Base-by-base conservation (phyloP, 257 asterid species). In the Apocynum venetum region DNA sequence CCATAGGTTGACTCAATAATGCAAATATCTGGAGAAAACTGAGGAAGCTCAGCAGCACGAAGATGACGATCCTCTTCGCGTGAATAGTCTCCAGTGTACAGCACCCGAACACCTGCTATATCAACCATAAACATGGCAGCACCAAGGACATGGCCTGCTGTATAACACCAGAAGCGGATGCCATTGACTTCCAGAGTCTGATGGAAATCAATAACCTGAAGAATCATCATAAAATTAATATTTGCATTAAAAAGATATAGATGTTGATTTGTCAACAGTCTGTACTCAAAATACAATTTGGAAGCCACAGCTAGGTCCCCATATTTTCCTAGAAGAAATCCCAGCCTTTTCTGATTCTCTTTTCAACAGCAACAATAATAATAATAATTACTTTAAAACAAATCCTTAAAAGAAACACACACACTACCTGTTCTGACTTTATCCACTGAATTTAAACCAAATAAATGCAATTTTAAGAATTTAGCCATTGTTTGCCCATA, bases 51-150 rank as follows among this genome's bases (percentile, higher is more conserved):
- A 48, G 99, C 99, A 25, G 98, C 99, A 17, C 95, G 95, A 67
- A 96, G 98, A 82, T 96, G 99, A 17, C 99, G 89, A 82, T 96
- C 99, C 82, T 93, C 98, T 83, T 96, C 99, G 10, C 98, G 92
- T 19, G 98, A 96, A 79, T 93, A 96, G 86, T 96, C 99, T 72
- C 99, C 98, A 5, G 99, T 96, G 78, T 96, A 96, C 79, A 96
- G 99, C 75, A 96, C 93, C 51, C 97, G 94, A 8, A 93, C 97
- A 55, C 98, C 98, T 72, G 99, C 99, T 85, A 96, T 96, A 82
- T 93, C 98, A 19, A 96, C 99, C 99, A 93, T 91, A 82, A 96
- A 96, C 99, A 96, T 96, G 83, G 99, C 98, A 75, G 99, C 99
- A 80, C 99, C 99, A 75, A 96, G 99, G 59, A 96, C 99, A 75